phyloP scores from a whole-genome alignment of 345 rosid species.

The Noccaea caerulescens region DNA sequence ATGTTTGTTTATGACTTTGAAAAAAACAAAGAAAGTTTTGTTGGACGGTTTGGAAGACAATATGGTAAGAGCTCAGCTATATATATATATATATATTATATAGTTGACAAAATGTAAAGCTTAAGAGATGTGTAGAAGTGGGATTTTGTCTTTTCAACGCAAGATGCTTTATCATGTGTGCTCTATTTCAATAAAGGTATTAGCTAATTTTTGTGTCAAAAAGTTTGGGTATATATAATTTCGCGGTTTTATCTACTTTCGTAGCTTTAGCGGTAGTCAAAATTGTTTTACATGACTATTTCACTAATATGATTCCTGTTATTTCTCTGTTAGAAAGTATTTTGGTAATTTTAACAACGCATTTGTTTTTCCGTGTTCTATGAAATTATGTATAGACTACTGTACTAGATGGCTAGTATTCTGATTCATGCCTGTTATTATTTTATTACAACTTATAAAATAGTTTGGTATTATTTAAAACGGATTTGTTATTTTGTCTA shows the following conservation, averaged over 20 bases:
- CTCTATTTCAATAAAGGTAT: background rate
- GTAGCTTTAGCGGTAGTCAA: slow-evolving; percentile 1
- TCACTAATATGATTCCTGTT: background rate
- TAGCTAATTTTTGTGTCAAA: background rate
- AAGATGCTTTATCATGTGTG: slow-evolving; percentile 29
- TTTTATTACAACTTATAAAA: no score
- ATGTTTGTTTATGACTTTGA: slow-evolving; percentile 16
- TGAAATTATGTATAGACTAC: no score
- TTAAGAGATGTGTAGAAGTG: slow-evolving; percentile 41
- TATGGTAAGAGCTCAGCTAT: slow-evolving; percentile 9
- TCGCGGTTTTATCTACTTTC: background rate
- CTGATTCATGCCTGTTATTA: no score
- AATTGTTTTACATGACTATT: no score
- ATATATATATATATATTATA: slow-evolving; percentile 24
- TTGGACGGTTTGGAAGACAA: slow-evolving; percentile 31
- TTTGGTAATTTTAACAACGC: background rate
- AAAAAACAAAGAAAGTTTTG: background rate
- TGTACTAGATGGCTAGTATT: no score
- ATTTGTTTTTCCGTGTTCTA: slow-evolving; percentile 4
- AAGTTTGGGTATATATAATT: background rate
- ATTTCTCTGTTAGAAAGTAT: background rate
- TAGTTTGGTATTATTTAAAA: no score
- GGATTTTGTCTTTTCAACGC: slow-evolving; percentile 44
- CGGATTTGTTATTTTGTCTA: no score
- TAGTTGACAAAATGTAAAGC: slow-evolving; percentile 45